Evolutionary conservation across 2,329 filamentous ascomycete genomes (phyloP).

Genomic region (Hypoxylon sp.): DNA sequence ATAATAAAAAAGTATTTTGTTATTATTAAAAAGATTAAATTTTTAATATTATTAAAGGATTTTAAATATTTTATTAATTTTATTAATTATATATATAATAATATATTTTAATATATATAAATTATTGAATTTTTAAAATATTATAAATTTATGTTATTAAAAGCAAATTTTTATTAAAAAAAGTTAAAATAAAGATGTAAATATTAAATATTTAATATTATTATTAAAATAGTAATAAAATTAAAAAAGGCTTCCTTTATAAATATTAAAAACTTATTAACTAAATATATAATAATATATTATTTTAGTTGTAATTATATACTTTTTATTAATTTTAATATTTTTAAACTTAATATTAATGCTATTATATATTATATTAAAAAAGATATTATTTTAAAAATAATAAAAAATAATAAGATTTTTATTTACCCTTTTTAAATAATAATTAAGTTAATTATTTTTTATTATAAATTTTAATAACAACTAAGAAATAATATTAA

Average conservation of each 20-base stretch:
- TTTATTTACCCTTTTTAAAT: background rate
- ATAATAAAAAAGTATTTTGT: background rate
- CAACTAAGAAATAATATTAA: slow-evolving; percentile 1
- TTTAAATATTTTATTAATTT: background rate
- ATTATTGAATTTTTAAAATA: background rate
- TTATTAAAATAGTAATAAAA: slow-evolving; percentile 11
- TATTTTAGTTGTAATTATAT: too few species aligned
- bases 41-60: background rate
- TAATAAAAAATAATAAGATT: too few species aligned
- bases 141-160: too few species aligned
- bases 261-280: background rate
- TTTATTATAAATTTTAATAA: slow-evolving; percentile 8
- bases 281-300: too few species aligned
- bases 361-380: too few species aligned
- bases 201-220: slow-evolving; percentile 6
- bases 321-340: too few species aligned
- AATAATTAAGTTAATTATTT: background rate
- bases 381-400: too few species aligned
- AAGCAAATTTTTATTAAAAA: background rate
- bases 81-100: too few species aligned
- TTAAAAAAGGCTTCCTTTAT: background rate
- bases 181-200: slow-evolving; percentile 1
- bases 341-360: too few species aligned
- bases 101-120: too few species aligned
- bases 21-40: background rate